These are phyloP conservation scores for Puccinia polysora DNA, from an alignment of 1,284 basidiomycete species.

Conservation along the genomic window DNA sequence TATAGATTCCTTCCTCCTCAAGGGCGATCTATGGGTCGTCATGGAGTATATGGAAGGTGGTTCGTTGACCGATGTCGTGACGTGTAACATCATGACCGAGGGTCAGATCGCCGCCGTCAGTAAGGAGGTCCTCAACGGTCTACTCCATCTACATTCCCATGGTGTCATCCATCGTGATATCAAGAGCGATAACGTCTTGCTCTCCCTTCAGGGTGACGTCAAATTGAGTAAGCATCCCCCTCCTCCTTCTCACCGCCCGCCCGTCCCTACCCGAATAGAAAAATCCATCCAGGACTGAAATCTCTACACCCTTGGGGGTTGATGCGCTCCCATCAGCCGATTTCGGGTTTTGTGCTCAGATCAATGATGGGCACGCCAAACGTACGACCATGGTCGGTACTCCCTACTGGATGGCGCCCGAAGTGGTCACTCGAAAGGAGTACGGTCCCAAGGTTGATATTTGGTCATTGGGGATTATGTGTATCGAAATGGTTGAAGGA, in stretches of 20 bases:
- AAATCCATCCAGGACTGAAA: not conserved
- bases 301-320: not conserved
- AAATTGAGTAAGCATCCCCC: constrained; percentile 72
- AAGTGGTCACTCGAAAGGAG: constrained; percentile 96
- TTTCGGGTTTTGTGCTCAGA: constrained; percentile 98
- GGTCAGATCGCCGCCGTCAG: constrained; percentile 91
- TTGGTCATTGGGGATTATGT: constrained; percentile 93
- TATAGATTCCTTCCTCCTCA: constrained; percentile 95
- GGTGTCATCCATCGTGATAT: constrained; percentile 97
- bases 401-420: constrained; percentile 99
- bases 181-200: constrained; percentile 92
- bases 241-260: not conserved
- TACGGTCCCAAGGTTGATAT: constrained; percentile 99
- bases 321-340: constrained; percentile 63
- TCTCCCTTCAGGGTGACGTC: constrained; percentile 89
- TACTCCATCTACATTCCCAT: constrained; percentile 86
- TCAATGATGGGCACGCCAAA: constrained; percentile 84
- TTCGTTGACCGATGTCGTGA: constrained; percentile 87
- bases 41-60: constrained; percentile 99
- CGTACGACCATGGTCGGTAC: constrained; percentile 99
- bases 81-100: constrained; percentile 88
- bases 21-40: constrained; percentile 98
- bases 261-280: not conserved
- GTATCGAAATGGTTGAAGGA: constrained; percentile 93
- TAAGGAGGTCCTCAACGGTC: constrained; percentile 79